Conservation (phyloP, 345 rosid genomes). For the Syzygium oleosum region DNA sequence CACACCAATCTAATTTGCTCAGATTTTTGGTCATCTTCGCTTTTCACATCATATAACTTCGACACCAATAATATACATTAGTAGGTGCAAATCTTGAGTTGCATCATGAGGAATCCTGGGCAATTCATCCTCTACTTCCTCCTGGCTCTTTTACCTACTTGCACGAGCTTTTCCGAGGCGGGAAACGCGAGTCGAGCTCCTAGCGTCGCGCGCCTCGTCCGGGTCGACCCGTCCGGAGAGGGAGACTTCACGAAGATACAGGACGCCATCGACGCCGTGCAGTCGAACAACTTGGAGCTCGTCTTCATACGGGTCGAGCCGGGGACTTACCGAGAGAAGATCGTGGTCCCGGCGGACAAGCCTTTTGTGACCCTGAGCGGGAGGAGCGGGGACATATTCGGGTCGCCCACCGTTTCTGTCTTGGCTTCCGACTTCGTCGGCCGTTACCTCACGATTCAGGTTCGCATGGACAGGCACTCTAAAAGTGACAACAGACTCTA, state of each 20-base stretch:
- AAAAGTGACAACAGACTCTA: rapidly evolving
- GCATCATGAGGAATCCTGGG: background rate
- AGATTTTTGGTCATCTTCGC: background rate
- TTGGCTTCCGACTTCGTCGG: background rate
- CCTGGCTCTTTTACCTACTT: background rate
- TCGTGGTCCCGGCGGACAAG: background rate
- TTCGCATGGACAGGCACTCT: background rate
- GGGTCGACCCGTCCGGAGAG: background rate
- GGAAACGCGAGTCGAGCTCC: background rate
- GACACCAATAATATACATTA: background rate
- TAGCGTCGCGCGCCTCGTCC: background rate
- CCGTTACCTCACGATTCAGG: background rate
- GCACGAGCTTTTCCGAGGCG: background rate
- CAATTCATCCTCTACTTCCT: background rate
- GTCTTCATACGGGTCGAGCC: background rate
- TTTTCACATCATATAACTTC: background rate
- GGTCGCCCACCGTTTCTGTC: background rate
- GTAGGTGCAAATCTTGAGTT: background rate
- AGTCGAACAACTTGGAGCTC: background rate
- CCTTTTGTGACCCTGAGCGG: constrained; percentile 1
- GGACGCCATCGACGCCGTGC: background rate
- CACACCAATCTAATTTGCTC: background rate
- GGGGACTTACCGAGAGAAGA: background rate
- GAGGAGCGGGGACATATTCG: background rate
- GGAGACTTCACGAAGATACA: constrained; percentile 1